Evolutionary conservation across 306 rosid genomes (phyloP).

Genomic region (Geum urbanum): DNA sequence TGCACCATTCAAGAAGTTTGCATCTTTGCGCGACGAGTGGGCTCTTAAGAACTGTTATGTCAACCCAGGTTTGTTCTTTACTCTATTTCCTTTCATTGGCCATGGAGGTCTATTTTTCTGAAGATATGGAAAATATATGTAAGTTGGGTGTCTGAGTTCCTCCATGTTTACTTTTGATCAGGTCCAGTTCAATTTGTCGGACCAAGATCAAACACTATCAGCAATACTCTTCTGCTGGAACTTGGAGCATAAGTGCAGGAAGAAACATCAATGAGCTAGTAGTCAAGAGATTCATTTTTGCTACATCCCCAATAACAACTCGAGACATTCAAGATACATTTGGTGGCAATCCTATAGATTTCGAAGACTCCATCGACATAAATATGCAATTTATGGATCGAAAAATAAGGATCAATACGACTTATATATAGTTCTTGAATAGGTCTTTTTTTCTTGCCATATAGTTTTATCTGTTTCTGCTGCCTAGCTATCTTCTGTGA

Average conservation of each 20-base stretch:
- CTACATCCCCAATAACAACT: not conserved
- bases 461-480: not conserved
- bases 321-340: not conserved
- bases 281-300: not conserved
- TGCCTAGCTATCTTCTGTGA: not conserved
- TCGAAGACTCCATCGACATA: not conserved
- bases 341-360: not conserved
- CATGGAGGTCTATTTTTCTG: not conserved
- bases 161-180: constrained; percentile 25
- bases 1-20: constrained; percentile 82
- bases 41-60: constrained; percentile 64
- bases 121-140: not conserved
- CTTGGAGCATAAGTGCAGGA: constrained; percentile 45
- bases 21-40: constrained; percentile 75
- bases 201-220: constrained; percentile 57
- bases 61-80: constrained; percentile 55
- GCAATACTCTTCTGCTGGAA: constrained; percentile 66
- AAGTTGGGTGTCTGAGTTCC: too few relatives aligned
- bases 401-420: not conserved
- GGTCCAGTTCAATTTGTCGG: constrained; percentile 85
- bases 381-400: not conserved
- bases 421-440: not conserved
- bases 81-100: not conserved
- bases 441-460: not conserved
- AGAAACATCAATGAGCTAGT: not conserved